Conservation (phyloP, 2,329 filamentous ascomycete genomes). For the Calonectria pseudoreteaudii region DNA sequence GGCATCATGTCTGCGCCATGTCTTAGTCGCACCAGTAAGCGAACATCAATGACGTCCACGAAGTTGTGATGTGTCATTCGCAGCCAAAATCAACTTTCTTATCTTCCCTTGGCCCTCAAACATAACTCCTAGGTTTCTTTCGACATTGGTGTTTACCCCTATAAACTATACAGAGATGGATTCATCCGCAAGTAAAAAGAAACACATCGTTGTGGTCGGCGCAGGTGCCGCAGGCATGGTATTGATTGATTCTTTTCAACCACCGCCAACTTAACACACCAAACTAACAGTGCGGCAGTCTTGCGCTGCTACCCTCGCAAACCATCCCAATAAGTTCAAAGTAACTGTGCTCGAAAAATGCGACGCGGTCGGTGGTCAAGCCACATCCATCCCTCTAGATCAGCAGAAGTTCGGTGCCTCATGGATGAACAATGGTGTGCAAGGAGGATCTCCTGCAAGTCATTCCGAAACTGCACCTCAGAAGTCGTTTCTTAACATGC, state of each 20-base stretch:
- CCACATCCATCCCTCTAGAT: conserved; percentile 69
- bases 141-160: not conserved
- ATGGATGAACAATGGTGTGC: conserved; percentile 74
- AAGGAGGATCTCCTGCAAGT: conserved; percentile 63
- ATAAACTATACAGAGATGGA: not conserved
- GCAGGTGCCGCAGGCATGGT: conserved; percentile 74
- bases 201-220: conserved; percentile 69
- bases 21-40: not conserved
- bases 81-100: not conserved
- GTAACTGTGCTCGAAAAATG: conserved; percentile 72
- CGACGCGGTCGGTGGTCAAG: conserved; percentile 70
- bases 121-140: not conserved
- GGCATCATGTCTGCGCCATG: not conserved
- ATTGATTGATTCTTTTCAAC: not conserved
- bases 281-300: conserved; percentile 53
- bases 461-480: not conserved
- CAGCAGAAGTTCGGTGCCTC: conserved; percentile 66
- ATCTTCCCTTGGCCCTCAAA: not conserved
- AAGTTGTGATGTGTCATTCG: conserved; percentile 5
- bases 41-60: conserved; percentile 34
- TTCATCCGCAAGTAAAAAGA: conserved; percentile 39
- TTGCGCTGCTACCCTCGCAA: conserved; percentile 74
- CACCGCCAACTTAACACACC: not conserved
- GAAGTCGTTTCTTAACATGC: not conserved
- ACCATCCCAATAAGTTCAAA: conserved; percentile 74